Evolutionary conservation across 331 rosid genomes (phyloP), one percentile per base, ranked within the genome.

Genomic region (Pyracantha coccinea): DNA sequence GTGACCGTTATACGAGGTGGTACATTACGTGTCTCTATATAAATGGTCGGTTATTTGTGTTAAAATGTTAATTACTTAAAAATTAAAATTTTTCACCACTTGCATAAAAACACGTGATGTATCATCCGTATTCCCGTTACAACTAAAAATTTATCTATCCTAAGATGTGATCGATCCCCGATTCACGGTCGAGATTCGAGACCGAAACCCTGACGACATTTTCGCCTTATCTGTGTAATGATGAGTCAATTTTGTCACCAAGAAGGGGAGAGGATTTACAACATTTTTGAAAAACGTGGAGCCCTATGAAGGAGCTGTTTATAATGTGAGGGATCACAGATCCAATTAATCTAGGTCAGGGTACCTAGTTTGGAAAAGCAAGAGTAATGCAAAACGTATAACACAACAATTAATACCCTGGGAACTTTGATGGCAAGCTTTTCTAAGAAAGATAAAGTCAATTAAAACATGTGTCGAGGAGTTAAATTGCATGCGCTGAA

Each of bases 401-500:
- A 57, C 28, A 8, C 76, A 33, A 57, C 76, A 14, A 15, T 24
- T 55, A 38, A 32, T 33, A 16, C 5, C n/a, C 35, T 24, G 14
- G 25, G 24, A 28, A 58, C 6, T 72, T 35, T 3, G 24, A 58
- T 63, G 12, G 73, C 31, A 60, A 77, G 75, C 74, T 86, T 81
- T 75, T 73, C 78, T 70, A 53, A 28, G 64, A 78, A 69, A 44
- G 28, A 66, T 15, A 31, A 41, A n/a, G 63, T 47, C 45, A 58
- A 69, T 64, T 76, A 71, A 78, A 78, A 75, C 71, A 55, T 68
- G 59, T 64, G 66, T 62, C 41, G 70, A 80, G 71, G 78, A 76
- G 72, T 76, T 71, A 79, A 25, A 78, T 71, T 71, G 76, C 45
- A 10, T 38, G 45, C 45, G 13, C 10, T 3, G 45, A 2, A 38